These are phyloP conservation scores for Penicillium sp. DNA, from an alignment of 2,329 filamentous ascomycete genomes.

Conservation along the genomic window DNA sequence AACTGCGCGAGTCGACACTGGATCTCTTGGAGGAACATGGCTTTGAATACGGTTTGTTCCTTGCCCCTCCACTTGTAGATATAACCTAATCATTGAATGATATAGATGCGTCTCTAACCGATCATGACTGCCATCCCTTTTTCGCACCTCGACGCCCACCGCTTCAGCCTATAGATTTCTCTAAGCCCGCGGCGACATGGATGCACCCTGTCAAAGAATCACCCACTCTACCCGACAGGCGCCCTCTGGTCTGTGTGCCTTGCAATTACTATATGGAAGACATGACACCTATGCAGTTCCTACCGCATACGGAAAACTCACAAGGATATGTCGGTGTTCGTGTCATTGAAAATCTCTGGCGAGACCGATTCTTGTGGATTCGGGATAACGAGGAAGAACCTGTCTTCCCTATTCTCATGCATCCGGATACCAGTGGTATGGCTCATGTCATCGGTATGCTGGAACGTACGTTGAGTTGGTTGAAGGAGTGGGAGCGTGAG, in stretches of 20 bases:
- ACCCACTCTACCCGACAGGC: conserved; percentile 21
- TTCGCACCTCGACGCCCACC: conserved; percentile 43
- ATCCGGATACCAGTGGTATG: conserved; percentile 65
- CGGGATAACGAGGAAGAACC: conserved; percentile 46
- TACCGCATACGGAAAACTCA: conserved; percentile 53
- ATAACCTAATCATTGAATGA: neutral
- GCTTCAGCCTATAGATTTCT: conserved; percentile 48
- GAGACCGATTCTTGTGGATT: conserved; percentile 63
- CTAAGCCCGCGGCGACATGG: conserved; percentile 46
- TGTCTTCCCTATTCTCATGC: conserved; percentile 59
- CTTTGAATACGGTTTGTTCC: conserved; percentile 45
- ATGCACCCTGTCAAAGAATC: conserved; percentile 46
- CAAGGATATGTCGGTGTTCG: conserved; percentile 63
- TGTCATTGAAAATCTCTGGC: conserved; percentile 65
- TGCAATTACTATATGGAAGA: conserved; percentile 54
- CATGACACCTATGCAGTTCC: conserved; percentile 51
- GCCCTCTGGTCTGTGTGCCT: conserved; percentile 47
- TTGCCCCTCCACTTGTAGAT: neutral
- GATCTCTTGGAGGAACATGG: conserved; percentile 47
- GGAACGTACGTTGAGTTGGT: conserved; percentile 56
- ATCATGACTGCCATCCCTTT: conserved; percentile 49
- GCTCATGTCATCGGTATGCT: conserved; percentile 65
- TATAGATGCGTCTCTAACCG: conserved; percentile 46
- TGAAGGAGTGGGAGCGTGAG: conserved; percentile 43
- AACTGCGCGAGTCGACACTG: conserved; percentile 44